A percentile compares a stretch with the other conserved stretches of the same genome.
phyloP scores from a whole-genome alignment of 345 rosid genomes.

The Lumnitzera racemosa region DNA sequence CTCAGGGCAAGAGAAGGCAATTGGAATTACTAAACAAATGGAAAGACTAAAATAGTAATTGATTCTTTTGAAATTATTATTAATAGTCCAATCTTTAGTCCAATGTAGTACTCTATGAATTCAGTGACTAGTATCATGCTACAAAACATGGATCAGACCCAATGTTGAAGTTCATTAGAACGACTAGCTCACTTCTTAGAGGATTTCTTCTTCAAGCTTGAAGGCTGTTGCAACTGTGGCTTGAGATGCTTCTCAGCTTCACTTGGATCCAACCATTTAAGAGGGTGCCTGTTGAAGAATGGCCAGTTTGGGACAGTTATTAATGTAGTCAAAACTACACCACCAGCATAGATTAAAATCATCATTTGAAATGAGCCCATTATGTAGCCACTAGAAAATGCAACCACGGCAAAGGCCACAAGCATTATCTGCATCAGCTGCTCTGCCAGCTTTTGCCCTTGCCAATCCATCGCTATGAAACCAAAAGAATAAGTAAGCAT shows the following conservation, averaged over 20 bases:
- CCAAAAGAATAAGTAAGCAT: background rate
- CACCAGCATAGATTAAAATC: constrained; percentile 70
- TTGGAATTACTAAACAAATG: no score
- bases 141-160: background rate
- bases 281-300: constrained; percentile 71
- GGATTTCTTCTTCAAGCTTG: constrained; percentile 50
- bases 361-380: constrained; percentile 67
- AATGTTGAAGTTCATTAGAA: background rate
- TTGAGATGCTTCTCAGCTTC: constrained; percentile 82
- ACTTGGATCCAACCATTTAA: constrained; percentile 70
- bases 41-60: no score
- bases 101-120: no score
- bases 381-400: constrained; percentile 42
- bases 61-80: no score
- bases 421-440: constrained; percentile 84
- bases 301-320: constrained; percentile 89
- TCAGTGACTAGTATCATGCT: background rate
- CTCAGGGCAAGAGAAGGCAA: no score
- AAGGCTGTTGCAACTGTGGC: constrained; percentile 38
- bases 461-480: constrained; percentile 70
- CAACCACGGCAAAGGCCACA: constrained; percentile 47
- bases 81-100: no score
- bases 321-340: constrained; percentile 61
- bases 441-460: constrained; percentile 94
- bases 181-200: constrained; percentile 41